Percentiles rank a stretch among this genome's conserved stretches.
Conservation (phyloP, 306 rosid species). For the Rosa chinensis region DNA sequence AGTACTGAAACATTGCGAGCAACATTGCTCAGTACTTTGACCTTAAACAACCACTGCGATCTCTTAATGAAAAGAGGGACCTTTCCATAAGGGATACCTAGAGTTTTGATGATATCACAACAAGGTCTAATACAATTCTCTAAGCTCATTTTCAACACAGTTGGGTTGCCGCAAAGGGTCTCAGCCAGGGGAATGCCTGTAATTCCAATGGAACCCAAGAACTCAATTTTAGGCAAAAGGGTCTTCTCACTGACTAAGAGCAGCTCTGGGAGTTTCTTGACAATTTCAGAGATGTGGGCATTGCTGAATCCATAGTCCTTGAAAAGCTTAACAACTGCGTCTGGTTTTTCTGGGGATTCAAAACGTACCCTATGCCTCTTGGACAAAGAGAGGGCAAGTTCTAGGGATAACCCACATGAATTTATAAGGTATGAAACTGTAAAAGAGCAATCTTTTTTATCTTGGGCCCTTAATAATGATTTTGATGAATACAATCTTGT, state of each 20-base stretch:
- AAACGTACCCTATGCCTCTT: not conserved
- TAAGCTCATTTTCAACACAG: not conserved
- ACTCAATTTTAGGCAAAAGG: not conserved
- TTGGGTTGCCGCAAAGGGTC: not conserved
- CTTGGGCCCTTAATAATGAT: not conserved
- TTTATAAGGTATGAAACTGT: not conserved
- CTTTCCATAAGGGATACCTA: not conserved
- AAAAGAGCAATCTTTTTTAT: not conserved
- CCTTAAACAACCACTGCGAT: not conserved
- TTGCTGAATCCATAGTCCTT: not conserved
- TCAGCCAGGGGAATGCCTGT: not conserved
- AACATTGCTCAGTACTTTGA: not conserved
- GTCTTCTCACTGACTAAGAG: not conserved
- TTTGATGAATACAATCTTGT: not conserved
- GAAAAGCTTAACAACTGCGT: not conserved
- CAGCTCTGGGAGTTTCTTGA: not conserved
- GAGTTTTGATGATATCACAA: not conserved
- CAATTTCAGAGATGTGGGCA: not conserved
- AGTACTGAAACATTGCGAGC: not conserved
- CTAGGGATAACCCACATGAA: conserved; percentile 1
- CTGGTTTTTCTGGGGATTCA: not conserved
- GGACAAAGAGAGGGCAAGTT: not conserved
- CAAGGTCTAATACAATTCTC: not conserved
- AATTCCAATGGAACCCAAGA: not conserved
- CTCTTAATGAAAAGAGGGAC: not conserved